Percentiles rank a stretch among this genome's conserved stretches.
Evolutionary conservation across 2,329 filamentous ascomycete genomes (phyloP).

Genomic region (Magnaporthiopsis rhizophila): DNA sequence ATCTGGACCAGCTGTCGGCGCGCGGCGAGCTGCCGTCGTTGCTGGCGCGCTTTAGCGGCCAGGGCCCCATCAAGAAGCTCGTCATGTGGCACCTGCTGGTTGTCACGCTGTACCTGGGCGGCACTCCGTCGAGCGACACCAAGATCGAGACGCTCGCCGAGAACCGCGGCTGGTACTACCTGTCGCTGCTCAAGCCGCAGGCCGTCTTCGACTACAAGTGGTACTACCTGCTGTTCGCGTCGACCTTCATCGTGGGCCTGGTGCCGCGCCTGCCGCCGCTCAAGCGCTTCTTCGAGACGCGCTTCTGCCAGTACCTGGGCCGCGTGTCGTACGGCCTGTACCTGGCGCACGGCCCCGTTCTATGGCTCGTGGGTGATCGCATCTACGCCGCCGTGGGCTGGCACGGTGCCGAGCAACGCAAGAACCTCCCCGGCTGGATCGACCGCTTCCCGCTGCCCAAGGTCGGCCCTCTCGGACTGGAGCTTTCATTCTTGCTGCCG

Average conservation of each 20-base stretch:
- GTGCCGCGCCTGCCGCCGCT: constrained; percentile 51
- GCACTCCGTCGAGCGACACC: constrained; percentile 45
- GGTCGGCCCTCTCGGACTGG: constrained; percentile 50
- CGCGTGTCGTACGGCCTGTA: constrained; percentile 56
- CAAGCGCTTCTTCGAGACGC: constrained; percentile 48
- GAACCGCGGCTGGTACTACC: constrained; percentile 52
- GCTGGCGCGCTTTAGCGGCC: constrained; percentile 31
- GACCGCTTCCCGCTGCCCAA: constrained; percentile 46
- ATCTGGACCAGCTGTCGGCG: constrained; percentile 47
- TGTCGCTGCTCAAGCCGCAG: constrained; percentile 56
- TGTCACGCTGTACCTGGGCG: constrained; percentile 48
- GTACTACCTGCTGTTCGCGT: constrained; percentile 59
- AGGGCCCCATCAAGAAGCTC: constrained; percentile 34
- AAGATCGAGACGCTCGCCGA: constrained; percentile 41
- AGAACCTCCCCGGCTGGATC: constrained; percentile 48
- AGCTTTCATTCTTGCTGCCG: constrained; percentile 49
- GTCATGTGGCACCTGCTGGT: constrained; percentile 46
- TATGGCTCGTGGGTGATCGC: constrained; percentile 53
- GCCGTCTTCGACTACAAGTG: constrained; percentile 59
- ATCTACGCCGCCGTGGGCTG: constrained; percentile 56
- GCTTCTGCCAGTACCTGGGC: constrained; percentile 54
- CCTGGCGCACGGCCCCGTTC: constrained; percentile 54
- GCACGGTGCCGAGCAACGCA: constrained; percentile 24
- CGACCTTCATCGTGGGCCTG: constrained; percentile 46
- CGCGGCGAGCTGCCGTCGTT: constrained; percentile 39